Evolutionary conservation across 371 early-diverging fungal genomes (phyloP).

Genomic region (Mortierella sp.): DNA sequence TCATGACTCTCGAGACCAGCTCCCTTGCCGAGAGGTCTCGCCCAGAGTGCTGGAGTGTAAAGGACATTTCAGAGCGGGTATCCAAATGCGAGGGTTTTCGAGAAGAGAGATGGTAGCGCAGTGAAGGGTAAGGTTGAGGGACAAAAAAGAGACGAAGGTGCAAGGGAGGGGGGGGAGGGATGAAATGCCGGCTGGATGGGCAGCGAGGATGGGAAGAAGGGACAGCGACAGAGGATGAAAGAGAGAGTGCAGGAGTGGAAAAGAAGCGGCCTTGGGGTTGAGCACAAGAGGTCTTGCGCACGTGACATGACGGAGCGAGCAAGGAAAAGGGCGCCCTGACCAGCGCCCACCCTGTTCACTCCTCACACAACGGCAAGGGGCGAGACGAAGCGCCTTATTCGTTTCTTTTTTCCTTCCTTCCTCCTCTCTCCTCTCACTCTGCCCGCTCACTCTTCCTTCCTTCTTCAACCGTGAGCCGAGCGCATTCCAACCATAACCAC

Average conservation of each 20-base stretch:
- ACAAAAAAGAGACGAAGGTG: not conserved
- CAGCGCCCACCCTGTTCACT: not conserved
- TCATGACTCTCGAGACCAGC: conserved; percentile 71
- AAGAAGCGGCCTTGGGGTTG: not conserved
- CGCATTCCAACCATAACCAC: not conserved
- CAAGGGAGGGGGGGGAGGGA: not conserved
- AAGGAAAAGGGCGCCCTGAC: not conserved
- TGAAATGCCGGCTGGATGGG: not conserved
- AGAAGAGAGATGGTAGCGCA: conserved; percentile 13
- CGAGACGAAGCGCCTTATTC: not conserved
- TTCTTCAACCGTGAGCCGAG: not conserved
- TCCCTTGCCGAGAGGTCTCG: conserved; percentile 63
- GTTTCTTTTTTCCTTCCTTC: conserved; percentile 11
- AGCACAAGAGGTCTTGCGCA: not conserved
- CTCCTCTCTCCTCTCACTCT: not conserved
- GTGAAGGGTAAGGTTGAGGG: not conserved
- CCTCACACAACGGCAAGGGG: not conserved
- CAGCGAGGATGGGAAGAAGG: not conserved
- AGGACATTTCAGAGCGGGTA: conserved; percentile 9
- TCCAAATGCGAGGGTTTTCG: not conserved
- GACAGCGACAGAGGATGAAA: not conserved
- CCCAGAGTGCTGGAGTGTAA: conserved; percentile 26
- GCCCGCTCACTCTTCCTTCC: not conserved
- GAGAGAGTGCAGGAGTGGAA: not conserved
- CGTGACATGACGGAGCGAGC: not conserved